Base-by-base conservation (phyloP, 2,329 filamentous ascomycete species). In the Microcera coccophila region DNA sequence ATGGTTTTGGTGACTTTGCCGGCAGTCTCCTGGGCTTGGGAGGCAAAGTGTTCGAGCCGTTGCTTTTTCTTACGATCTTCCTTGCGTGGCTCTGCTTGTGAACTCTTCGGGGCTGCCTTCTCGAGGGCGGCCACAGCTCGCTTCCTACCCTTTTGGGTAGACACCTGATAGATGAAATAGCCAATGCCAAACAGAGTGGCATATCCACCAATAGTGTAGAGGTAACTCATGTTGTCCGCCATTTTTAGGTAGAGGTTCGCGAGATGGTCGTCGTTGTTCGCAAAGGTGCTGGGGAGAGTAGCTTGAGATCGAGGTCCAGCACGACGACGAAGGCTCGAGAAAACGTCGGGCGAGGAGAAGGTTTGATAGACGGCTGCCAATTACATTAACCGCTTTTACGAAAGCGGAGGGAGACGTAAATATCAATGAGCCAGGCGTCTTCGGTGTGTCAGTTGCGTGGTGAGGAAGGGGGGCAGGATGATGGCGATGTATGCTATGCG, bases 11-110 rank as follows among this genome's bases (percentile, higher is more conserved):
- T 63, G 24, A 64, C 52, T 39, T 65, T 57, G 45, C 56, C 63
- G 48, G 53, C 52, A 36, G 53, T 59, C 34, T 68, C 62, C 41
- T 67, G 62, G 17, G 61, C 54, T 38, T 63, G 64, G 16, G 64
- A 61, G 32, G 61, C 61, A 50, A 67, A 71, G 47, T 62, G 68
- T 47, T 71, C 68, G 55, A 66, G 55, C 5, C 71, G 67, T 58
- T 74, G 71, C 53, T 71, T 72, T 62, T 72, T 72, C 53, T 71
- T 71, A 11, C 61, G 62, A 33, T 68, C 67, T 37, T 68, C 66
- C 44, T 71, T 71, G 36, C 63, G 63, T 18, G 59, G 54, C 52
- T 69, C 64, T 14, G 50, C 39, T 19, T 62, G 58, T 11, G 55
- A 22, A 35, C 44, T 39, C 54, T 66, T 67, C 7, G 15, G 12